Base-by-base conservation (phyloP, 225 moss, liverwort and hornwort genomes). In the Antitrichia curtipendula region DNA sequence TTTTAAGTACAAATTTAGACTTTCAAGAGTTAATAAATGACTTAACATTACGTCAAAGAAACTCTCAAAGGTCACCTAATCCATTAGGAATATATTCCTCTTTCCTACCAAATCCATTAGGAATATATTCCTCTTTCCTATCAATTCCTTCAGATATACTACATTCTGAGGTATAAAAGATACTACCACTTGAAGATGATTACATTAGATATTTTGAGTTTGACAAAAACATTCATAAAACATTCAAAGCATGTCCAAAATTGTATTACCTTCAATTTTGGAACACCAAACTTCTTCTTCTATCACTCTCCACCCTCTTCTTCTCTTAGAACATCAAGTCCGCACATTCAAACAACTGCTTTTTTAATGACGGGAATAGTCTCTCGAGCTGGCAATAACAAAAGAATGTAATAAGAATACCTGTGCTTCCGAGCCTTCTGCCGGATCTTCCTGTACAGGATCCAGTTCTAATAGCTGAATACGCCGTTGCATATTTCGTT, bases 391-490 rank as follows among this genome's bases (percentile, higher is more conserved):
- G 21, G 22, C 52, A 21, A 34, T 52, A 54, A 22, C 16, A 10
- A 21, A 12, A 31, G 49, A 25, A 31, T 74, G 47, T 8, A 25
- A 19, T n/a, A 11, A 71, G 8, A 45, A 25, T 85, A 93, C 93
- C 90, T 88, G 92, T 43, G 88, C 27, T 70, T 71, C 70, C 2
- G 84, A 61, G 78, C 60, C 74, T 86, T 86, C 80, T 31, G 47
- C 47, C 11, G 84, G 83, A 7, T 89, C 93, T 63, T 89, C 94
- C 16, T 83, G 86, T 54, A 90, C 93, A 75, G 94, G 89, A 36
- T 87, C 88, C 54, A 95, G 71, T 86, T 96, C 97, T 95, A 97
- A 93, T 14, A 93, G 83, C 31, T 85, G 92, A 66, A 95, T 94
- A 57, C 92, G 95, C 32, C 94, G 92, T 87, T 85, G 91, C 88